Base-by-base conservation (phyloP, 1,139 yeast genomes). In the Diutina neorugosa region DNA sequence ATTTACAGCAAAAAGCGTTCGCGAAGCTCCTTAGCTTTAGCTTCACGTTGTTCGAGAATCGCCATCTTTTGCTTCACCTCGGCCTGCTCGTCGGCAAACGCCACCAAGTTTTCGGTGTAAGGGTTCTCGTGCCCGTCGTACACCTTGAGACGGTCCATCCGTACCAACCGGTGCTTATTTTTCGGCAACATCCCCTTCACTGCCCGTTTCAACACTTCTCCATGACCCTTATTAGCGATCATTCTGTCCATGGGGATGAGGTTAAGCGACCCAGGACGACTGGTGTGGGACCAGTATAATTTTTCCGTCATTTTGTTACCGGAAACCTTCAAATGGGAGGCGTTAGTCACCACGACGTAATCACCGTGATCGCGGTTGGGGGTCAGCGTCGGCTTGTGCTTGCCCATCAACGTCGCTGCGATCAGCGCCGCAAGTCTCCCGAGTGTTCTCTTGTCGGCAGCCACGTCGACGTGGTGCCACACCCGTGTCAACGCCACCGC, bases 171-270 rank as follows among this genome's bases (percentile, higher is more conserved):
- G 59, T 85, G 79, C 63, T 84, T 82, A 68, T 93, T 91, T 70
- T 89, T 90, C 46, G 98, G 98, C 55, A 93, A 76, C 99, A 93
- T 93, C 55, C 96, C 96, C 59, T 88, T 84, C 8, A 93, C 98
- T 0, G 98, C 98, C 62, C 86, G 80, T 62, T 70, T 79, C 60
- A 93, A 71, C 19, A 90, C 71, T 65, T 91, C 98, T 19, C 88
- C 84, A 61, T 83, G 86, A 12, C 98, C 98, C 63, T 84, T 84
- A 67, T 90, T 85, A 55, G 76, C 81, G 54, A 82, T 80, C 69
- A 91, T 72, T 58, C 80, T 82, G 57, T 83, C 83, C 95, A 93
- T 86, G 23, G 96, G 84, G 52, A 83, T 78, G 62, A 88, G 81
- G 62, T 86, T 86, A 62, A 93, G 79, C 41, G 91, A 83, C 53